Percentiles rank a stretch among this genome's conserved stretches.
Evolutionary conservation across 306 rosid genomes (phyloP).

Genomic region (Lotus japonicus): DNA sequence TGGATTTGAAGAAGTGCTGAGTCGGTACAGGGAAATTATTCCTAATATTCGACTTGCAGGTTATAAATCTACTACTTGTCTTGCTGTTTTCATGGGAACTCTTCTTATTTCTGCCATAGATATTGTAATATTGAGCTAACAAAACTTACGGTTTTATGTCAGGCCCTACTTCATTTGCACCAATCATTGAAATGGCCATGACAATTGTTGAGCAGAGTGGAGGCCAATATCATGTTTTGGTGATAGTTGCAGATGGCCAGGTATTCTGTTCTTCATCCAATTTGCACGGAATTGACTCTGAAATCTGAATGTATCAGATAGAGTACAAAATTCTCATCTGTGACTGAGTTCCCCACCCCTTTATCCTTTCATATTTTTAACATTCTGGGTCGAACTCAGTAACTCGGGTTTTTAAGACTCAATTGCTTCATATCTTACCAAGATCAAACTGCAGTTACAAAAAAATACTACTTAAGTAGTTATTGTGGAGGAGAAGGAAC

Average conservation of each 20-base stretch:
- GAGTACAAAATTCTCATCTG: neutral
- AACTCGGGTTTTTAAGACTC: slow-evolving; percentile 10
- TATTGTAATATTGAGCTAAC: slow-evolving; percentile 2
- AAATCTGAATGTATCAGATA: neutral
- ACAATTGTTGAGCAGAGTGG: slow-evolving; percentile 88
- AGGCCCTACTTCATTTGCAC: slow-evolving; percentile 98
- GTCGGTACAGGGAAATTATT: slow-evolving; percentile 68
- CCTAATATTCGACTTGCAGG: slow-evolving; percentile 86
- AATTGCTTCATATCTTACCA: neutral
- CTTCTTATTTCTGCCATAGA: neutral
- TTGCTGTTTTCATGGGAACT: neutral
- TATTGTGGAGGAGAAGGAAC: too few species aligned
- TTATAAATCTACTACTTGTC: slow-evolving; percentile 20
- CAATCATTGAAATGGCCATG: slow-evolving; percentile 88
- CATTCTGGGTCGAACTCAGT: neutral
- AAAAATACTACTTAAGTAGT: too few species aligned
- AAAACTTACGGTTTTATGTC: slow-evolving; percentile 16
- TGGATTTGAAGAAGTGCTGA: slow-evolving; percentile 92
- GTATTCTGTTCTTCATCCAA: slow-evolving; percentile 34
- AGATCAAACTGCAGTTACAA: too few species aligned
- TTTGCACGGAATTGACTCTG: neutral
- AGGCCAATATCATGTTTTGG: slow-evolving; percentile 70
- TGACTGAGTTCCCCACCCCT: neutral
- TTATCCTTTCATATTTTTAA: neutral
- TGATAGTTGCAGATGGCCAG: slow-evolving; percentile 93